Percentiles rank a stretch among this genome's conserved stretches.
Evolutionary conservation across 495 filamentous ascomycete genomes (phyloP).

Genomic region (Annulohypoxylon maeteangense): DNA sequence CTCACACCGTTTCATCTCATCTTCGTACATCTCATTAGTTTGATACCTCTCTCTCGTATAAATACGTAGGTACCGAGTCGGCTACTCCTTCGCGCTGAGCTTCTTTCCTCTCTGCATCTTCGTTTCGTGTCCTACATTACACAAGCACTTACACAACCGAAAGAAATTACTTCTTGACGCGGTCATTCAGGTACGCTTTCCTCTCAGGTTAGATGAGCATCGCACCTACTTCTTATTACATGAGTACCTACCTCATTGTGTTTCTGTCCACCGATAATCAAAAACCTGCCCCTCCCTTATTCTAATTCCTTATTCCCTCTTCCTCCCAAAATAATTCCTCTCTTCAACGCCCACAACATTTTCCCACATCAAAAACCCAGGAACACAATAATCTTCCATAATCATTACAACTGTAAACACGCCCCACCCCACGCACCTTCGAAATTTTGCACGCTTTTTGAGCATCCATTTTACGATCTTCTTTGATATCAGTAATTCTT

Average conservation of each 20-base stretch:
- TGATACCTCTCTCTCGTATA: too few species aligned
- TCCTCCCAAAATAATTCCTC: slow-evolving; percentile 17
- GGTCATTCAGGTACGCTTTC: slow-evolving; percentile 28
- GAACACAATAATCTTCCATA: slow-evolving; percentile 37
- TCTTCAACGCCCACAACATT: slow-evolving; percentile 32
- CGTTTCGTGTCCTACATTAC: slow-evolving; percentile 41
- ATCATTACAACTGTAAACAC: slow-evolving; percentile 42
- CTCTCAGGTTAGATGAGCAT: slow-evolving; percentile 18
- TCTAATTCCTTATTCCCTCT: slow-evolving; percentile 1
- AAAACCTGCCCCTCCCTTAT: slow-evolving; percentile 4
- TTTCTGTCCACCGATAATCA: slow-evolving; percentile 25
- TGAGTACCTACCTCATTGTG: background rate
- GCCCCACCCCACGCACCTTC: slow-evolving; percentile 34
- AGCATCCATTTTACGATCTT: slow-evolving; percentile 42
- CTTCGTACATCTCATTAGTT: background rate
- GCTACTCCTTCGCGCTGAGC: slow-evolving; percentile 5
- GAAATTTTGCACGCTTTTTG: slow-evolving; percentile 49
- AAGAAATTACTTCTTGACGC: slow-evolving; percentile 31
- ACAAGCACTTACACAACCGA: slow-evolving; percentile 36
- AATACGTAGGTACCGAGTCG: too few species aligned
- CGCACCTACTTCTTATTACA: slow-evolving; percentile 21
- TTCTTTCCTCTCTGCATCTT: slow-evolving; percentile 18
- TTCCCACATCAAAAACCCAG: slow-evolving; percentile 33
- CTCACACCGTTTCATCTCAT: too few species aligned
- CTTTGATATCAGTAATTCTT: slow-evolving; percentile 46